phyloP scores from a whole-genome alignment of 805 yeast species.

The Candida odintsovae region DNA sequence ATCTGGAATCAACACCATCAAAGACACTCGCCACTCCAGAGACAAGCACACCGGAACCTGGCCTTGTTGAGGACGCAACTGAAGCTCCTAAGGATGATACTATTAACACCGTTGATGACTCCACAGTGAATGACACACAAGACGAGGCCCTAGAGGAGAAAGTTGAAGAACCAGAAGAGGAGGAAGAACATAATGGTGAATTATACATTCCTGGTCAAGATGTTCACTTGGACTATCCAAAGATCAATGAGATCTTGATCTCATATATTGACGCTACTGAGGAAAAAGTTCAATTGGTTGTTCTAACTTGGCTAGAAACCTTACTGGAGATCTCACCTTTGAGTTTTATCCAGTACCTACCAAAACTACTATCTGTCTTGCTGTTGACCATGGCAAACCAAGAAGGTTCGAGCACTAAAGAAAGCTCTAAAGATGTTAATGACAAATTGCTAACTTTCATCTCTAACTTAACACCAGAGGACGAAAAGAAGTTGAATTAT shows the following conservation, averaged over 20 bases:
- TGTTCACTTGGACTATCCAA: constrained; percentile 71
- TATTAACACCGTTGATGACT: background rate
- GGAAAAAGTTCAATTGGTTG: constrained; percentile 71
- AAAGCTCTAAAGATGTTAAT: constrained; percentile 53
- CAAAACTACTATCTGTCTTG: constrained; percentile 66
- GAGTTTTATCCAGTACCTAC: constrained; percentile 67
- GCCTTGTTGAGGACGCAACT: background rate
- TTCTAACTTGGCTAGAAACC: constrained; percentile 76
- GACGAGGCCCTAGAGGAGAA: background rate
- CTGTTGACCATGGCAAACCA: constrained; percentile 51
- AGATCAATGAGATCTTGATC: constrained; percentile 75
- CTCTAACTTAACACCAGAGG: constrained; percentile 20
- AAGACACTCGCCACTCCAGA: constrained; percentile 13
- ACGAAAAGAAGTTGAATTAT: constrained; percentile 38
- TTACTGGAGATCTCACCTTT: constrained; percentile 69
- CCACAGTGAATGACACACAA: background rate
- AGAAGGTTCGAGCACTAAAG: constrained; percentile 39
- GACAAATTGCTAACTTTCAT: constrained; percentile 47
- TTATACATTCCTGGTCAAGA: constrained; percentile 74
- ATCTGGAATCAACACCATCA: constrained; percentile 20
- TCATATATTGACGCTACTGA: constrained; percentile 66
- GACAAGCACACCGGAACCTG: background rate
- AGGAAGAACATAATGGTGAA: constrained; percentile 40
- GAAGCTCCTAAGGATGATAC: background rate
- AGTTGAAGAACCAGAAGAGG: constrained; percentile 3